These are phyloP conservation scores for Podaxis pistillaris DNA, from an alignment of 768 basidiomycete genomes.

Conservation along the genomic window DNA sequence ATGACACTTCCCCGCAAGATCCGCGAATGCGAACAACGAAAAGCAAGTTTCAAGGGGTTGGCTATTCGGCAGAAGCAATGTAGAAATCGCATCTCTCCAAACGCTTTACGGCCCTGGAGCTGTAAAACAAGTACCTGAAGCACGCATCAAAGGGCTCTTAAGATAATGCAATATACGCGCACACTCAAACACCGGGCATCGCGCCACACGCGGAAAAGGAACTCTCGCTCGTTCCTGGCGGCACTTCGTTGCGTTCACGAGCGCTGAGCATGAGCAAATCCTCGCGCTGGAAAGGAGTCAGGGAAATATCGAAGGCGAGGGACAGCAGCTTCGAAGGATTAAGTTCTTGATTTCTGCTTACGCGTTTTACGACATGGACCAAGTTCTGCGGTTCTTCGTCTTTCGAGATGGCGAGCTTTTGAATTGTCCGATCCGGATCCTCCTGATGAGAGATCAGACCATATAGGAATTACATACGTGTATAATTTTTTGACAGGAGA, in stretches of 20 bases:
- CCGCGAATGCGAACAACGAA: not conserved
- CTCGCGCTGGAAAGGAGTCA: not conserved
- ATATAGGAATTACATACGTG: not conserved
- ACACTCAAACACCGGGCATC: not conserved
- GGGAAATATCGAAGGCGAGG: conserved; percentile 3
- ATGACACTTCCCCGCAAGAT: conserved; percentile 1
- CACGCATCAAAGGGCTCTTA: not conserved
- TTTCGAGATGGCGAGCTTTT: not conserved
- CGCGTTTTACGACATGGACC: not conserved
- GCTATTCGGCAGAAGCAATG: not conserved
- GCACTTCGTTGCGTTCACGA: not conserved
- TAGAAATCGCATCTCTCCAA: not conserved
- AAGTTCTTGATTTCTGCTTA: not conserved
- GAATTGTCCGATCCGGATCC: conserved; percentile 12
- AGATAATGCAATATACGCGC: too few relatives aligned
- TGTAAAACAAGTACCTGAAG: not conserved
- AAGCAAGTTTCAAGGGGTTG: not conserved
- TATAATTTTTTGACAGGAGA: conserved; percentile 1
- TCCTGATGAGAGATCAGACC: not conserved
- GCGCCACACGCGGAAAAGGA: not conserved
- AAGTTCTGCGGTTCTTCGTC: not conserved
- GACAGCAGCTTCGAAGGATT: not conserved
- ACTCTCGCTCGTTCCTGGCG: not conserved
- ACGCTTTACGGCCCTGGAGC: not conserved
- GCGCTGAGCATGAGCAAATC: not conserved